Percentiles rank a stretch among this genome's conserved stretches.
phyloP scores from a whole-genome alignment of 2,329 filamentous ascomycete species.

The Aspergillus aculeatinus region DNA sequence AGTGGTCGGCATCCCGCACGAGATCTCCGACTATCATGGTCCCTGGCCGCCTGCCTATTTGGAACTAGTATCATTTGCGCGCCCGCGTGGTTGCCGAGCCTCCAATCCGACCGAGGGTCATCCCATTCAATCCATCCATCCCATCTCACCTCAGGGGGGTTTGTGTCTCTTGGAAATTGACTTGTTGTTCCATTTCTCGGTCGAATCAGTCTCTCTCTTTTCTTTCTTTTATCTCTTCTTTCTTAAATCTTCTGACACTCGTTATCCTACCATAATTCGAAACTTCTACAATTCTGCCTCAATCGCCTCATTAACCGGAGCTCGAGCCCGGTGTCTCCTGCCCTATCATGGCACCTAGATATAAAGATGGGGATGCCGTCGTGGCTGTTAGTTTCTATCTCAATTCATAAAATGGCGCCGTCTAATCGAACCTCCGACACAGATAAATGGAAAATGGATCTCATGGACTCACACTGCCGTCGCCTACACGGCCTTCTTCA shows the following conservation, averaged over 20 bases:
- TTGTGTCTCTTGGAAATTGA: constrained; percentile 15
- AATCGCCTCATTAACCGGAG: constrained; percentile 13
- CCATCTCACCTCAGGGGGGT: constrained; percentile 31
- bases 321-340: constrained; percentile 21
- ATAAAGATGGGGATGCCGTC: constrained; percentile 62
- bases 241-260: constrained; percentile 24
- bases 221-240: constrained; percentile 24
- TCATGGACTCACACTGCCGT: constrained; percentile 81
- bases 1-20: constrained; percentile 34
- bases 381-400: constrained; percentile 51
- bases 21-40: constrained; percentile 21
- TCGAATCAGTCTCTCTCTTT: constrained; percentile 21
- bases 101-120: constrained; percentile 12
- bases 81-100: constrained; percentile 19
- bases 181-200: constrained; percentile 19
- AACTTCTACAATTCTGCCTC: constrained; percentile 13
- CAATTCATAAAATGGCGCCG: neutral
- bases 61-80: constrained; percentile 19
- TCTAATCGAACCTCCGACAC: constrained; percentile 27
- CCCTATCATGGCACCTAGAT: constrained; percentile 58
- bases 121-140: constrained; percentile 26
- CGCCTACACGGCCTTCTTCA: constrained; percentile 81
- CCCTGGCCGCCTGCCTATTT: constrained; percentile 16
- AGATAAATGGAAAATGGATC: constrained; percentile 85
- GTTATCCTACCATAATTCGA: constrained; percentile 19